Conservation (phyloP, 306 rosid genomes). For the Senna tora region DNA sequence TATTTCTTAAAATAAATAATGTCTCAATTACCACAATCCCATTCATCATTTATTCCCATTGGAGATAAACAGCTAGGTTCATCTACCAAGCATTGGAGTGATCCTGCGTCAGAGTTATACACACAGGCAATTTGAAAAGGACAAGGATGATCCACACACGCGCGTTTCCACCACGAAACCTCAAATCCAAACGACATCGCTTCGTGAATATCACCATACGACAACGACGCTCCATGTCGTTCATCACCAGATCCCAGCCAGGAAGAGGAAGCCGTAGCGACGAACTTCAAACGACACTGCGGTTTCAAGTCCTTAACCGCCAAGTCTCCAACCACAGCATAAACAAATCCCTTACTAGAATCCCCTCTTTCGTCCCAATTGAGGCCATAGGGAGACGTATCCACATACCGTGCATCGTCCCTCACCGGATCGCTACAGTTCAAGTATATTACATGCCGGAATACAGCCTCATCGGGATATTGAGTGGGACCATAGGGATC, state of each 20-base stretch:
- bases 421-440: conserved; percentile 4
- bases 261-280: background rate
- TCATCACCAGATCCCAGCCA: too few relatives aligned
- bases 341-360: background rate
- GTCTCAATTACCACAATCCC: too few relatives aligned
- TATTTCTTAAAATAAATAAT: too few relatives aligned
- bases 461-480: too few relatives aligned
- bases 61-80: too few relatives aligned
- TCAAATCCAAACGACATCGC: background rate
- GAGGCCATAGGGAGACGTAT: background rate
- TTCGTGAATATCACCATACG: background rate
- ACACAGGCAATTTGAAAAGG: too few relatives aligned
- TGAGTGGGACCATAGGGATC: background rate
- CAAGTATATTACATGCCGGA: background rate
- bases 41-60: too few relatives aligned
- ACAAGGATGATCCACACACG: too few relatives aligned
- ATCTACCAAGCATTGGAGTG: too few relatives aligned
- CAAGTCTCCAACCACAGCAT: background rate
- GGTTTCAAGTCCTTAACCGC: background rate
- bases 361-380: background rate
- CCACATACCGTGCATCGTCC: background rate
- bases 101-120: too few relatives aligned
- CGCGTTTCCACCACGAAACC: too few relatives aligned
- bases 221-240: too few relatives aligned
- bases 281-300: background rate